Evolutionary conservation across 345 rosid genomes (phyloP).

Genomic region (Triadica sebifera): DNA sequence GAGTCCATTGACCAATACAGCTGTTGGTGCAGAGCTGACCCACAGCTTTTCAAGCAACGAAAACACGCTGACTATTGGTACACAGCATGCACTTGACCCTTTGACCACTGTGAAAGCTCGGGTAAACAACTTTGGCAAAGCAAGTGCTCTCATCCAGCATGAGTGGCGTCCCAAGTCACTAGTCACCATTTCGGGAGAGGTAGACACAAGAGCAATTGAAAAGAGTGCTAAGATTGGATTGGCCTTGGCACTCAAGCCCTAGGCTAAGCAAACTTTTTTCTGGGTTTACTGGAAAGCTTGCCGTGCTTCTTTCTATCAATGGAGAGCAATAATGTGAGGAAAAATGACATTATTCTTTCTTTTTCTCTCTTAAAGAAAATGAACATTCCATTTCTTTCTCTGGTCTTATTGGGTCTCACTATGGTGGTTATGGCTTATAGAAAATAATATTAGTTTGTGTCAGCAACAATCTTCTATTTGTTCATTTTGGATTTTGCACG

Average conservation of each 20-base stretch:
- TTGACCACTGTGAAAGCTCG: slow-evolving; percentile 88
- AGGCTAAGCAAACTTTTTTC: slow-evolving; percentile 13
- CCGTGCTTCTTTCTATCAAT: slow-evolving; percentile 12
- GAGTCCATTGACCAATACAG: slow-evolving; percentile 74
- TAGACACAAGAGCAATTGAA: slow-evolving; percentile 85
- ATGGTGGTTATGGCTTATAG: slow-evolving; percentile 38
- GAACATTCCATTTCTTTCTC: slow-evolving; percentile 5
- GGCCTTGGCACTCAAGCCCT: slow-evolving; percentile 87
- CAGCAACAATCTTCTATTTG: slow-evolving; percentile 17
- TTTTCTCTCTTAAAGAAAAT: background rate
- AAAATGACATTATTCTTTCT: slow-evolving; percentile 5
- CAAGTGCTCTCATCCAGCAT: slow-evolving; percentile 90
- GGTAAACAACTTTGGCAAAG: slow-evolving; percentile 76
- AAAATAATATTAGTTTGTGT: slow-evolving; percentile 42
- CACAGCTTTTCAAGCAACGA: slow-evolving; percentile 81
- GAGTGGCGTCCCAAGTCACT: slow-evolving; percentile 92
- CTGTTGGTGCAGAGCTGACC: slow-evolving; percentile 92
- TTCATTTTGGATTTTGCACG: slow-evolving; percentile 1
- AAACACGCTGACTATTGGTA: slow-evolving; percentile 75
- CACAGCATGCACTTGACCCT: slow-evolving; percentile 87
- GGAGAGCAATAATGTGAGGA: slow-evolving; percentile 36
- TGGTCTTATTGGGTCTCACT: slow-evolving; percentile 26
- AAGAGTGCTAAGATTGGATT: slow-evolving; percentile 90
- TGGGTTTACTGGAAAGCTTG: slow-evolving; percentile 6
- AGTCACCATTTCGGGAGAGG: slow-evolving; percentile 85